Percentiles rank a stretch among this genome's conserved stretches.
Conservation (phyloP, 2,329 filamentous ascomycete species). For the Botrytis cinerea region DNA sequence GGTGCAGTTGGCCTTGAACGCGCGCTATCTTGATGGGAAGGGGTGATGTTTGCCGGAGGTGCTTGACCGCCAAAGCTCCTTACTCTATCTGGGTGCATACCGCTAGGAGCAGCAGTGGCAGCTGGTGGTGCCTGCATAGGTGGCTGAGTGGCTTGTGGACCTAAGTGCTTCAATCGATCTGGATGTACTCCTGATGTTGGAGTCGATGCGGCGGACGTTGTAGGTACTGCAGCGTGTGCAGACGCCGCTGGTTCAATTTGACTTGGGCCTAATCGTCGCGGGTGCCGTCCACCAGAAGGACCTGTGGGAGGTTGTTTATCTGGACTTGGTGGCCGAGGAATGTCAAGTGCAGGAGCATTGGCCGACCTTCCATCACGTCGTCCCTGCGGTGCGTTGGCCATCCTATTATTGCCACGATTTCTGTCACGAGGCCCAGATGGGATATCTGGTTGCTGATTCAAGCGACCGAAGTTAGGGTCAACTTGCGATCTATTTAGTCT, state of each 20-base stretch:
- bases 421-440: constrained; percentile 59
- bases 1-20: constrained; percentile 41
- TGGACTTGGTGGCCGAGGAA: constrained; percentile 39
- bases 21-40: constrained; percentile 41
- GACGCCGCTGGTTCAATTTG: constrained; percentile 34
- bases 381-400: constrained; percentile 28
- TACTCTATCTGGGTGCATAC: constrained; percentile 41
- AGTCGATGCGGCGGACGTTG: constrained; percentile 36
- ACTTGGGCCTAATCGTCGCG: constrained; percentile 34
- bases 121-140: constrained; percentile 43
- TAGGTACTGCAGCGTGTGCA: constrained; percentile 33
- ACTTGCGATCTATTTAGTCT: constrained; percentile 51
- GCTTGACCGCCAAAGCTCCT: constrained; percentile 35
- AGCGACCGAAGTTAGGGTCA: constrained; percentile 63
- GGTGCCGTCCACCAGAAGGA: constrained; percentile 38
- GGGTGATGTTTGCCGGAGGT: constrained; percentile 36
- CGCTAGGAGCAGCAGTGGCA: constrained; percentile 37
- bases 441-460: constrained; percentile 54
- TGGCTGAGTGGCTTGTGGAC: constrained; percentile 38
- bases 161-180: constrained; percentile 52
- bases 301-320: constrained; percentile 43
- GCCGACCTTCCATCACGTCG: constrained; percentile 32
- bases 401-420: constrained; percentile 44
- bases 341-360: constrained; percentile 27
- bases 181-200: constrained; percentile 35